Evolutionary conservation across 2,329 filamentous ascomycete species (phyloP), one percentile per base, ranked within the genome.

Genomic region (Pseudocercospora crystallina): DNA sequence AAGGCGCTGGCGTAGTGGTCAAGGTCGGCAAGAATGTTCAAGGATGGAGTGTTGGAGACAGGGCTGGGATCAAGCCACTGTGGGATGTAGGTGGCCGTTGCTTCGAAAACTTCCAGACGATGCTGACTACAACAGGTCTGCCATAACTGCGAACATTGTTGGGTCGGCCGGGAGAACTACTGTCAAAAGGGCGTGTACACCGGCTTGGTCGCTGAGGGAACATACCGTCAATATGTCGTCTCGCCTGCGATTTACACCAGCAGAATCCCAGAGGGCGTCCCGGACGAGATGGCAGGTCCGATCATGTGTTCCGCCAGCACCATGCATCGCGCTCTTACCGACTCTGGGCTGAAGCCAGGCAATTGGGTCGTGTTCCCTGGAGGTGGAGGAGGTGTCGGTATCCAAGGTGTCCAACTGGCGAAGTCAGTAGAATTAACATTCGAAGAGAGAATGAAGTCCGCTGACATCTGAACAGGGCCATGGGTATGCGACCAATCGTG

Each of bases 271-370:
- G 77, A 82, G 17, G 78, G 75, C 0, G 74, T 83, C 0, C 65
- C 69, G 0, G 79, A 82, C 52, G 74, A 78, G 53, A 59, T 80
- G 14, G 80, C 80, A 2, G 81, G 76, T 0, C 81, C 80, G 0
- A 76, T 84, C 50, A 82, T 84, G 79, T 84, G 81, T 67, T 75
- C 71, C 29, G 79, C 77, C 0, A 76, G 75, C 5, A 84, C 81
- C 1, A 79, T 82, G 52, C 80, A 83, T 62, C 74, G 78, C 3
- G 77, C 80, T 2, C 70, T 84, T 43, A 72, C 76, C 12, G 76
- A 80, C 31, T 77, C 76, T 0, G 71, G 69, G 1, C 65, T 82
- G 5, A 69, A 69, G 47, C 68, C 79, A 0, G 77, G 79, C 10
- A 69, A 81, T 46, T 82, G 77, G 76, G 78, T 78, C 1, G 74